Evolutionary conservation across 495 filamentous ascomycete genomes (phyloP), one percentile per base, ranked within the genome.

Genomic region (Bryoglossum gracile): DNA sequence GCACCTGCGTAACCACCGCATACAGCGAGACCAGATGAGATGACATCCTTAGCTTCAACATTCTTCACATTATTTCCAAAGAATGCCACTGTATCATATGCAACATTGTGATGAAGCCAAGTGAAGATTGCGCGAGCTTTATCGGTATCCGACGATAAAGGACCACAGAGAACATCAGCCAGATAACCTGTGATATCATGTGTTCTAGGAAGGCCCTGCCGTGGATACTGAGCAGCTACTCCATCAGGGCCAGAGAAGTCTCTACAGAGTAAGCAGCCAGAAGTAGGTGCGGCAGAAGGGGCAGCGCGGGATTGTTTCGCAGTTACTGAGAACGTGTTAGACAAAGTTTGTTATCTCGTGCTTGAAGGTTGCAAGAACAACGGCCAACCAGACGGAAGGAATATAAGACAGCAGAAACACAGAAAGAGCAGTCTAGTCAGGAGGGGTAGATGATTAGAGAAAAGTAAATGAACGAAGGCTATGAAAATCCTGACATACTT

Each of bases 61-160:
- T 78, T 70, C 51, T 79, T 67, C 28, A 94, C 71, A 45, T 65
- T 77, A 35, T 80, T 73, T 48, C 74, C 76, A 62, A 90, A 89
- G 70, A 95, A 92, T 34, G 78, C 72, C 28, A 78, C 67, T 4
- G 76, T 72, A 63, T 98, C 86, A 66, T 98, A 98, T 37, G 70
- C 69, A 50, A 98, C 80, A 58, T 96, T 97, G 65, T 98, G 83
- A 64, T 97, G 92, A 38, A 88, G 75, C 92, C 90, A 98, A 6
- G 87, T 86, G 64, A 98, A 98, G 49, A 98, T 84, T 8, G 75
- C 84, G 13, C 92, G 78, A 9, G 92, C 90, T 65, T 94, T 95
- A 62, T 97, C 92, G 2, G 90, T 95, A 0, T 64, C 54, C 2
- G 86, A 92, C 4, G 78, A 65, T 62, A 96, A 96, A 1, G 87